Evolutionary conservation across 257 asterid species (phyloP), one percentile per base, ranked within the genome.

Genomic region (Penstemon newberryi): DNA sequence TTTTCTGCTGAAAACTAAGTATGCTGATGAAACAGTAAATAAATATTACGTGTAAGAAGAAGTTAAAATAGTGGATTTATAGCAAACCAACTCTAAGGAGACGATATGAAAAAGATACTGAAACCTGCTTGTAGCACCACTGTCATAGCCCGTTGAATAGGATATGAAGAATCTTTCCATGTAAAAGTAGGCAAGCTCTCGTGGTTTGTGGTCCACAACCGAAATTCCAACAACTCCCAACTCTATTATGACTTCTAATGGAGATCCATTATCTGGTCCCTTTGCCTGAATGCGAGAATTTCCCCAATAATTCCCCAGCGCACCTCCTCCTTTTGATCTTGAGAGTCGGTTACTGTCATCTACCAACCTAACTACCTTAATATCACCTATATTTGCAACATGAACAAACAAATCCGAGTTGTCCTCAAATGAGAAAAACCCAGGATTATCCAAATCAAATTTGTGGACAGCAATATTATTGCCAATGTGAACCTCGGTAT

Each of bases 41-140:
- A 44, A 4, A 49, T 49, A 12, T 49, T 13, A 49, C 2, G 51
- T 8, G 51, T 25, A 25, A 46, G 10, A 47, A 47, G 53, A 49
- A 49, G 18, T 10, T 49, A 9, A 46, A 10, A 49, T 49, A 15
- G 56, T 25, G 43, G 67, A 71, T 43, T 60, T 67, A 47, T 49
- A 47, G 25, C 38, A 56, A 12, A 41, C 39, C 52, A 66, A 5
- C 67, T 15, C 39, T 70, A 44, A 69, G 54, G 70, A 55, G 56
- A 63, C 12, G 44, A 45, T 51, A 66, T 42, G 25, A 69, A 67
- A 60, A 69, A 74, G 66, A 77, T 46, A 73, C 64, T 55, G 13
- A 41, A 64, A 88, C 97, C 97, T 93, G 96, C 92, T 93, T 56
- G 99, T 93, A 54, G 87, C 83, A 59, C 99, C 97, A 72, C 93